Conservation (phyloP, 2,329 filamentous ascomycete species). For the Cytospora paraplurivora region DNA sequence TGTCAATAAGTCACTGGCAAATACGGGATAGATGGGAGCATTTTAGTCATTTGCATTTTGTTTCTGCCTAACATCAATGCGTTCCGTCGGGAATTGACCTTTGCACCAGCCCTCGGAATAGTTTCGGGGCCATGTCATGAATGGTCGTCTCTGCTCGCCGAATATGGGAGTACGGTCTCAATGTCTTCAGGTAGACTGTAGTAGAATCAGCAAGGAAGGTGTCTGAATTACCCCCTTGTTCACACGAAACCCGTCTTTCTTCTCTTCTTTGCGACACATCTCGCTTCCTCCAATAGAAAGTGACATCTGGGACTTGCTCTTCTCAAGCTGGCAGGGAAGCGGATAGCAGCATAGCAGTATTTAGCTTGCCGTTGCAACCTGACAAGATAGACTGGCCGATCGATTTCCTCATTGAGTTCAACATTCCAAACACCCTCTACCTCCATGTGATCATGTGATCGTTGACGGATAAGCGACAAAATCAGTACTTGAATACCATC, state of each 20-base stretch:
- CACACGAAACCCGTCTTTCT: conserved; percentile 14
- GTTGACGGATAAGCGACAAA: conserved; percentile 10
- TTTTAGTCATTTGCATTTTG: conserved; percentile 25
- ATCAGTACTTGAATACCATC: neutral
- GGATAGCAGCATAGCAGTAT: neutral
- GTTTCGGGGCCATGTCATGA: neutral
- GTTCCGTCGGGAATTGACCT: conserved; percentile 8
- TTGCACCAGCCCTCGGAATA: neutral
- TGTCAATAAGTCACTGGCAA: neutral
- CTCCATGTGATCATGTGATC: conserved; percentile 3
- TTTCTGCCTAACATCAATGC: conserved; percentile 24
- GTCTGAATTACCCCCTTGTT: conserved; percentile 3
- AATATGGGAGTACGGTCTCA: conserved; percentile 3
- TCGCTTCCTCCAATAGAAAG: neutral
- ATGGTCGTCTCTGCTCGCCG: neutral
- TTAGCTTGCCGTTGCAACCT: neutral
- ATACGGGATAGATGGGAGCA: neutral
- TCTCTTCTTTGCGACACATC: conserved; percentile 3
- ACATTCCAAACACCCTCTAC: neutral
- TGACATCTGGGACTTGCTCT: neutral
- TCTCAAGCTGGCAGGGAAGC: neutral
- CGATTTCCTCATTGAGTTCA: neutral
- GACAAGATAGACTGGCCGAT: neutral
- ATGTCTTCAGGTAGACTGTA: conserved; percentile 4
- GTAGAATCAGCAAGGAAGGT: conserved; percentile 22